Conservation (phyloP, 495 filamentous ascomycete genomes). For the Hypoxylon rickii region DNA sequence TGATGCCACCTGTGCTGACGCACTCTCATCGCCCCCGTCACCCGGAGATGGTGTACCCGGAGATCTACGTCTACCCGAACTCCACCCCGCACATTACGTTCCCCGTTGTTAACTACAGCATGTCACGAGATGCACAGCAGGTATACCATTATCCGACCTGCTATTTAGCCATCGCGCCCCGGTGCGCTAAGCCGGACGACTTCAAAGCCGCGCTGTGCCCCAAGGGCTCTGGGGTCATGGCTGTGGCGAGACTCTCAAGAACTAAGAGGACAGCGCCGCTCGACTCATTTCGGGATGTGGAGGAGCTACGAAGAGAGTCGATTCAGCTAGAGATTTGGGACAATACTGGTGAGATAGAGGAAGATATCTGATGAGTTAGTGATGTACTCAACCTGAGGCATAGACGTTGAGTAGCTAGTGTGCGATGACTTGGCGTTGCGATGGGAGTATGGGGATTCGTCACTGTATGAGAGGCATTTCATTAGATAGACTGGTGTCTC, state of each 20-base stretch:
- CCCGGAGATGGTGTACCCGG: slow-evolving; percentile 5
- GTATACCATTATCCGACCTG: slow-evolving; percentile 17
- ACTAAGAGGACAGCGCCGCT: slow-evolving; percentile 16
- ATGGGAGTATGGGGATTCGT: too few relatives aligned
- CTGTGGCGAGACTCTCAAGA: slow-evolving; percentile 16
- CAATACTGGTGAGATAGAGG: neutral
- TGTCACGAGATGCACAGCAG: too few relatives aligned
- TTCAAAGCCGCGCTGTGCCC: slow-evolving; percentile 17
- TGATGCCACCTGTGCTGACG: neutral
- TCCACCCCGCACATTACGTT: slow-evolving; percentile 25
- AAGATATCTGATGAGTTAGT: neutral
- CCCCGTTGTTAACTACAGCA: slow-evolving; percentile 34
- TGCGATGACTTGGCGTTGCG: too few relatives aligned
- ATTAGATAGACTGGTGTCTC: too few relatives aligned
- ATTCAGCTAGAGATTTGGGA: slow-evolving; percentile 37
- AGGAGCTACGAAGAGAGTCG: slow-evolving; percentile 15
- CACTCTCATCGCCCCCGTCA: neutral
- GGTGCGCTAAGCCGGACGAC: slow-evolving; percentile 16
- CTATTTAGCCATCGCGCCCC: slow-evolving; percentile 30
- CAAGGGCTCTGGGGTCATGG: slow-evolving; percentile 5
- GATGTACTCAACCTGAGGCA: too few relatives aligned
- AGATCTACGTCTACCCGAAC: slow-evolving; percentile 30
- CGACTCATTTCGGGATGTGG: neutral
- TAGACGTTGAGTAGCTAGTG: too few relatives aligned
- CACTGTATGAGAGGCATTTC: too few relatives aligned